These are phyloP conservation scores for Thuidium tamariscinum DNA, from an alignment of 225 moss, liverwort and hornwort genomes.

Conservation along the genomic window DNA sequence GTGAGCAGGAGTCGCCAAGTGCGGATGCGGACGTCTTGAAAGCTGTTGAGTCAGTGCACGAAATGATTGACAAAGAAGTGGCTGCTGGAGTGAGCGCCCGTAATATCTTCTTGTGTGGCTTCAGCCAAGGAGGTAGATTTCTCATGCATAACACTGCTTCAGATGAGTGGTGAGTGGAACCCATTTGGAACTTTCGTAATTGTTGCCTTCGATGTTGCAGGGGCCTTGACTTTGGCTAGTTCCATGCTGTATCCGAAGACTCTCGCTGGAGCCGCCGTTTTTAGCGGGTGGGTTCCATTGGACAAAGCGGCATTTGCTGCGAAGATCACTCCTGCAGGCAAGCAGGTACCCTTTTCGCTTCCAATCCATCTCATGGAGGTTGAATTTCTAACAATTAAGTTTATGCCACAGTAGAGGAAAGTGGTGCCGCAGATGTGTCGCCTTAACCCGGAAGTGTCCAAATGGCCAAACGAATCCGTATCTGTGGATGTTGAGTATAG, in stretches of 20 bases:
- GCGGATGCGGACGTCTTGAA: conserved; percentile 61
- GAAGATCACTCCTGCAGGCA: conserved; percentile 65
- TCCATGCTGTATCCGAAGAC: conserved; percentile 51
- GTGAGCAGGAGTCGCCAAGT: conserved; percentile 65
- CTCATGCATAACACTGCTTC: neutral
- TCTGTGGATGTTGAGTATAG: neutral
- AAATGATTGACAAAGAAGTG: conserved; percentile 87
- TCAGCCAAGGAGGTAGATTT: conserved; percentile 78
- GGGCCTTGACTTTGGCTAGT: conserved; percentile 60
- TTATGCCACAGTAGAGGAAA: neutral
- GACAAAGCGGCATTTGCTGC: conserved; percentile 25
- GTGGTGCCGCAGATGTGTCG: neutral
- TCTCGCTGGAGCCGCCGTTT: conserved; percentile 57
- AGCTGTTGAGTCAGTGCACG: conserved; percentile 67
- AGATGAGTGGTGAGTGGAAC: neutral
- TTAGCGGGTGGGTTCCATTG: conserved; percentile 52
- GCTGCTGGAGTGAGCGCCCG: conserved; percentile 58
- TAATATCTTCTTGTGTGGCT: conserved; percentile 80
- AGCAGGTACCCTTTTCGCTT: conserved; percentile 26
- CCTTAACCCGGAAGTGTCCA: neutral
- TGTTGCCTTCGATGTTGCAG: conserved; percentile 6
- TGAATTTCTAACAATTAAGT: neutral
- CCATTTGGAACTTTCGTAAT: neutral
- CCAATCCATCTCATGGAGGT: neutral
- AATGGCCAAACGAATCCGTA: neutral